A percentile compares a stretch with the other conserved stretches of the same genome.
Conservation (phyloP, 768 basidiomycete species). For the Symmetrospora coprosmae region DNA sequence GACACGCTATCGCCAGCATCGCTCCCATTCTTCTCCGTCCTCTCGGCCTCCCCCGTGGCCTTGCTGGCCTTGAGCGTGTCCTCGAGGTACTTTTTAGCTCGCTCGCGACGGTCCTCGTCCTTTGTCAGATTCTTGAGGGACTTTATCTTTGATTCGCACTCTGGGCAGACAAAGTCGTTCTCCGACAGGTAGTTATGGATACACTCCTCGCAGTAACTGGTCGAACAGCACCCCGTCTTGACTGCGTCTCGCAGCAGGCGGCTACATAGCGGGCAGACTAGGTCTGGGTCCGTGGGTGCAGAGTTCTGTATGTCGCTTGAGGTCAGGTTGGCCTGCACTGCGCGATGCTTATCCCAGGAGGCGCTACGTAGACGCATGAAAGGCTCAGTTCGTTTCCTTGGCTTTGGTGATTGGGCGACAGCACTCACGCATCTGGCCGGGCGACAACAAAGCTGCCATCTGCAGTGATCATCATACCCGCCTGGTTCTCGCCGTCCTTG, state of each 20-base stretch:
- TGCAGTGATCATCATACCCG: slow-evolving; percentile 94
- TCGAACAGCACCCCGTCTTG: slow-evolving; percentile 86
- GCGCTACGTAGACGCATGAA: slow-evolving; percentile 44
- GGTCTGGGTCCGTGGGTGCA: slow-evolving; percentile 57
- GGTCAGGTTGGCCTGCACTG: slow-evolving; percentile 52
- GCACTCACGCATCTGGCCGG: slow-evolving; percentile 79
- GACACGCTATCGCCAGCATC: too few species aligned
- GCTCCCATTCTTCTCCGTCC: slow-evolving; percentile 40
- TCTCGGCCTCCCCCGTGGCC: slow-evolving; percentile 31
- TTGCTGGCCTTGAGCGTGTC: slow-evolving; percentile 38
- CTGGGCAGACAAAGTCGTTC: slow-evolving; percentile 85
- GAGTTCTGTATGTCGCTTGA: slow-evolving; percentile 74
- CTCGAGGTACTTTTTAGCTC: slow-evolving; percentile 71
- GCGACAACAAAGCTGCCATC: slow-evolving; percentile 97
- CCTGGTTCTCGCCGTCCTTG: slow-evolving; percentile 35
- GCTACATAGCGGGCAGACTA: slow-evolving; percentile 81
- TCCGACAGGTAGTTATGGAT: slow-evolving; percentile 87
- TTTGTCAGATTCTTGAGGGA: slow-evolving; percentile 71
- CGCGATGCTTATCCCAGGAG: slow-evolving; percentile 85
- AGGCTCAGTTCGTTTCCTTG: background rate
- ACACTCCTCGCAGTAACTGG: slow-evolving; percentile 88
- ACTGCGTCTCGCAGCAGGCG: slow-evolving; percentile 87
- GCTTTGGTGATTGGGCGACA: background rate
- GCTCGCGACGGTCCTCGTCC: slow-evolving; percentile 65
- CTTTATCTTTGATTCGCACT: slow-evolving; percentile 71